Base-by-base conservation (phyloP, 225 moss, liverwort and hornwort genomes). In the Polytrichum formosum region DNA sequence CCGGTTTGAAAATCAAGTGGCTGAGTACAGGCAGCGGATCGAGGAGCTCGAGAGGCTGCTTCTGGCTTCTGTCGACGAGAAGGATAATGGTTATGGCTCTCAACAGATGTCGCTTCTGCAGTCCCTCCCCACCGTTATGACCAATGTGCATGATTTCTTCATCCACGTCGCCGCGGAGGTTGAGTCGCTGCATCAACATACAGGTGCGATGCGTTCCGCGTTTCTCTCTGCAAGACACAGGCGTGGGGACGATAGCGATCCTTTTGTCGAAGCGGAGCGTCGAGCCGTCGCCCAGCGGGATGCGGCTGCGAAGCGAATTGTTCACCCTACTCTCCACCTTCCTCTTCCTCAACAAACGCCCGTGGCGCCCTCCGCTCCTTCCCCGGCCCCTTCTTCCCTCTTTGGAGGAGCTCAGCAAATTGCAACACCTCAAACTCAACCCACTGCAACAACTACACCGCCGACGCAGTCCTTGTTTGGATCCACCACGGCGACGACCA, bases 111-210 rank as follows among this genome's bases (percentile, higher is more conserved):
- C 91, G 4, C 73, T 94, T 67, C 72, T 94, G 68, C 94, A 94
- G 78, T 94, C 98, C 61, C 88, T 99, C 67, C 98, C 98, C 18
- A 84, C 91, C 59, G 94, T 99, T 33, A 99, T 99, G 98, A 88
- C 88, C 75, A 99, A 99, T 63, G 88, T 99, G 19, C 92, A 99
- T 74, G 94, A 93, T 71, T 92, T 99, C 70, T 99, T 99, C 75
- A 99, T 94, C 60, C 98, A 99, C 74, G 92, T 99, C 68, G 94
- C 98, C 72, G 98, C 98, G 56, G 92, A 99, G 92, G 92, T 99
- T 7, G 98, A 99, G 78, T 81, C 91, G 65, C 72, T 94, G 75
- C 98, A 99, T 69, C 98, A 99, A 72, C 88, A 90, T 61, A 83
- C 91, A 37, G 98, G 88, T 61, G 73, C 87, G 55, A 92, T 94